Conservation (phyloP, 768 basidiomycete species). For the Mycena polygramma region DNA sequence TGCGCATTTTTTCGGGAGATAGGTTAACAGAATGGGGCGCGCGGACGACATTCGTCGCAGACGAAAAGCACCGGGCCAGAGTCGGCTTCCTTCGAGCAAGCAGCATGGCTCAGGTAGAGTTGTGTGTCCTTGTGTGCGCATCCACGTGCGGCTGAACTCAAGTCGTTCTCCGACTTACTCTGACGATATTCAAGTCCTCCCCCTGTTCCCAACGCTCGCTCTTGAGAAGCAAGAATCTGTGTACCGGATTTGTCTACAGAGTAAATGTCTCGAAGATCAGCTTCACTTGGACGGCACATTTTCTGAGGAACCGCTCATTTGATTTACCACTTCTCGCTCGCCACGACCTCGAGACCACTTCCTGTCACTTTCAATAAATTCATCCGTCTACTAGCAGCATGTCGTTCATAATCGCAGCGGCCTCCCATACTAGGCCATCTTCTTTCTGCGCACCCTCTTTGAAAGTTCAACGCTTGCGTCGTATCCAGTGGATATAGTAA, state of each 20-base stretch:
- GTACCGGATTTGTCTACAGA: background rate
- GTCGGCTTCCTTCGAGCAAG: constrained; percentile 9
- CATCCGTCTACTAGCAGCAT: no score
- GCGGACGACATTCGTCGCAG: constrained; percentile 39
- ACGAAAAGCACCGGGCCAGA: constrained; percentile 18
- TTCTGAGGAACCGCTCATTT: no score
- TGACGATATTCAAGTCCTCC: background rate
- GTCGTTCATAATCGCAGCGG: constrained; percentile 17
- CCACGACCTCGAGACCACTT: no score
- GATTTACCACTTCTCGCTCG: no score
- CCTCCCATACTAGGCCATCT: constrained; percentile 18
- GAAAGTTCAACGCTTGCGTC: background rate
- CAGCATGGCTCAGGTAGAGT: constrained; percentile 12
- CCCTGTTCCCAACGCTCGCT: background rate
- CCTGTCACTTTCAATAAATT: no score
- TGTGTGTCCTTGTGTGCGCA: background rate
- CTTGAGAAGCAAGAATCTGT: constrained; percentile 13
- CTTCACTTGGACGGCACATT: no score
- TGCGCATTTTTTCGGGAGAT: constrained; percentile 72
- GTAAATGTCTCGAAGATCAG: no score
- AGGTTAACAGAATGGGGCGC: constrained; percentile 51
- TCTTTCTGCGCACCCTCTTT: background rate
- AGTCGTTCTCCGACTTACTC: no score
- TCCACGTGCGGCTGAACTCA: no score
- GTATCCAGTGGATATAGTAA: constrained; percentile 31